Percentiles rank a stretch among this genome's conserved stretches.
Conservation (phyloP, 495 filamentous ascomycete genomes). For the Aspergillus heteromorphus region DNA sequence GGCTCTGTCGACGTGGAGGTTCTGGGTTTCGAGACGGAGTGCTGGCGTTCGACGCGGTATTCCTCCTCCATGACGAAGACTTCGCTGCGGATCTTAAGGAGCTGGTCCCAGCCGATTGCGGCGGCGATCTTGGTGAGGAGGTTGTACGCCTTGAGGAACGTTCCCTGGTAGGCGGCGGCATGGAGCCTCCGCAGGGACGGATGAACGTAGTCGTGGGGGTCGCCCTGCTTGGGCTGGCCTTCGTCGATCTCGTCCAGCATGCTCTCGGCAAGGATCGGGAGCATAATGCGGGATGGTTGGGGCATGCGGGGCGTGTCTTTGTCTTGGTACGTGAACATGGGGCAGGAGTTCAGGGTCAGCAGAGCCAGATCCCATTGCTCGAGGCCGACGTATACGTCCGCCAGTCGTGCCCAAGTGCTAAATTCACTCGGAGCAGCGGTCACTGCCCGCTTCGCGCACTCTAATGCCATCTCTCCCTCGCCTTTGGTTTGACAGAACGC, state of each 20-base stretch:
- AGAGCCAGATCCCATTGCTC: slow-evolving; percentile 93
- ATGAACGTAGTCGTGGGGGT: slow-evolving; percentile 75
- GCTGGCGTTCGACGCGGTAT: slow-evolving; percentile 85
- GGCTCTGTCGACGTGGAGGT: slow-evolving; percentile 16
- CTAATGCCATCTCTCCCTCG: slow-evolving; percentile 76
- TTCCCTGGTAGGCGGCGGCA: slow-evolving; percentile 84
- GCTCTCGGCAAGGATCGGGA: slow-evolving; percentile 85
- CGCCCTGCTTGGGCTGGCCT: slow-evolving; percentile 65
- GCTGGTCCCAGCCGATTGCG: slow-evolving; percentile 95
- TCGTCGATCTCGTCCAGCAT: slow-evolving; percentile 94
- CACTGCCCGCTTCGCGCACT: slow-evolving; percentile 89
- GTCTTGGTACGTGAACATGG: slow-evolving; percentile 99
- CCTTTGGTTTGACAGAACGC: slow-evolving; percentile 89
- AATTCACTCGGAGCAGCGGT: slow-evolving; percentile 95
- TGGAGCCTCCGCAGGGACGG: slow-evolving; percentile 81
- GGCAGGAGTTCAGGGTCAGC: slow-evolving; percentile 95
- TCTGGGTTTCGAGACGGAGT: slow-evolving; percentile 38
- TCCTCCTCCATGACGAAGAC: slow-evolving; percentile 99
- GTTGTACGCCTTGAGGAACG: slow-evolving; percentile 90
- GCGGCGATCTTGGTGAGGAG: slow-evolving; percentile 90
- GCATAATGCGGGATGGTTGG: slow-evolving; percentile 75
- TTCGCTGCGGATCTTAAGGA: slow-evolving; percentile 86
- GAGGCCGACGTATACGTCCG: slow-evolving; percentile 84
- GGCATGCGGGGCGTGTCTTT: slow-evolving; percentile 94
- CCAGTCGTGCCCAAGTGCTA: slow-evolving; percentile 90